Conservation (phyloP, 805 yeast species). For the Starmerella ratchasimensis region DNA sequence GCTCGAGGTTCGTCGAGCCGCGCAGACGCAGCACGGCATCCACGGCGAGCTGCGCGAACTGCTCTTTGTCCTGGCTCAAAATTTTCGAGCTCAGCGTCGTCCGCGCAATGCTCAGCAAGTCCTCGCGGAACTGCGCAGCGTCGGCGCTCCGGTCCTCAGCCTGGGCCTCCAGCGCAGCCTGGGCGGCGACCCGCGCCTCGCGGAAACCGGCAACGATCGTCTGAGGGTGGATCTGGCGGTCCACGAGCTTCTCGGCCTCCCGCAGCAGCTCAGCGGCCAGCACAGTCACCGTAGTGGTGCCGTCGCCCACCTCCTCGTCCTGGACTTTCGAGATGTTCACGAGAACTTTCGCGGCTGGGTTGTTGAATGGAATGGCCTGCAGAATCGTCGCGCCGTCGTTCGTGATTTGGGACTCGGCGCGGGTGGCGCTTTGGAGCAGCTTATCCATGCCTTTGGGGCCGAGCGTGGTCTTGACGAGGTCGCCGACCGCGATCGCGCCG, state of each 20-base stretch:
- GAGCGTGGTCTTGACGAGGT: constrained; percentile 78
- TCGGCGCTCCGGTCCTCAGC: constrained; percentile 62
- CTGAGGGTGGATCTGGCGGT: constrained; percentile 91
- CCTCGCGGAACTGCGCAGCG: constrained; percentile 50
- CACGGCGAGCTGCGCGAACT: constrained; percentile 80
- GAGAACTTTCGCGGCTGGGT: constrained; percentile 92
- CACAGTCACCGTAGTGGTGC: constrained; percentile 90
- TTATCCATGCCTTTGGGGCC: constrained; percentile 99
- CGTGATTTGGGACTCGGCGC: constrained; percentile 63
- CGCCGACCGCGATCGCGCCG: constrained; percentile 99
- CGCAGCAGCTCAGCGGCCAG: constrained; percentile 88
- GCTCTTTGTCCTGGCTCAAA: constrained; percentile 83
- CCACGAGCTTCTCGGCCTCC: constrained; percentile 88
- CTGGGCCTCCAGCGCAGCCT: constrained; percentile 57
- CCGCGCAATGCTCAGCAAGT: constrained; percentile 73
- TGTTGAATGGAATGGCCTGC: constrained; percentile 85
- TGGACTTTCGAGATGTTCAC: constrained; percentile 93
- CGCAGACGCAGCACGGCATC: constrained; percentile 82
- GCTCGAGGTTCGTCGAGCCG: constrained; percentile 77
- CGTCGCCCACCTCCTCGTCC: constrained; percentile 98
- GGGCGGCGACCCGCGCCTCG: constrained; percentile 75
- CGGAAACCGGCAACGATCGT: constrained; percentile 93
- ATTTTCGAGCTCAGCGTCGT: constrained; percentile 91
- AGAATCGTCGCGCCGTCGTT: constrained; percentile 98
- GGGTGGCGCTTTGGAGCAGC: constrained; percentile 67